Evolutionary conservation across 768 basidiomycete genomes (phyloP).

Genomic region (Amanita polypyramis): DNA sequence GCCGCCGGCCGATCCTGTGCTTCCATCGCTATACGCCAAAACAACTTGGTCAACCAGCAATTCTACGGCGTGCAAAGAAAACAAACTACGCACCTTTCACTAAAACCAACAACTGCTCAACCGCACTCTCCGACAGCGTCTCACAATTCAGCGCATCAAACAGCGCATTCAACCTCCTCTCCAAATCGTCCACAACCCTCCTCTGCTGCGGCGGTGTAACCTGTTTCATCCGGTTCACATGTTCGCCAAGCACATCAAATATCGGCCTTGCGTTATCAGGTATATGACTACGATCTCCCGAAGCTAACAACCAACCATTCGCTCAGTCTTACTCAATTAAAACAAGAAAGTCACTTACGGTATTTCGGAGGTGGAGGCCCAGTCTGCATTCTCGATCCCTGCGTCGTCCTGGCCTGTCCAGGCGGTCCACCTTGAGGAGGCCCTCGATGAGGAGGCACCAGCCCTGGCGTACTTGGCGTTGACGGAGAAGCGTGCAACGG

Average conservation of each 20-base stretch:
- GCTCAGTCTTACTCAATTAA: constrained; percentile 3
- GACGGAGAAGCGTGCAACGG: constrained; percentile 11
- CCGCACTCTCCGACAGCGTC: constrained; percentile 58
- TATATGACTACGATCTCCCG: constrained; percentile 90
- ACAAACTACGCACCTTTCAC: constrained; percentile 67
- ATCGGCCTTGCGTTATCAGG: constrained; percentile 57
- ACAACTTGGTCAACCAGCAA: constrained; percentile 1
- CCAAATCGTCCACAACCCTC: constrained; percentile 77
- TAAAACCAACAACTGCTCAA: constrained; percentile 63
- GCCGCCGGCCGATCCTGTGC: constrained; percentile 69
- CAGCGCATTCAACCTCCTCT: constrained; percentile 73
- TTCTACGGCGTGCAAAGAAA: neutral
- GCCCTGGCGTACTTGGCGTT: neutral
- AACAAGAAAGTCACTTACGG: constrained; percentile 20
- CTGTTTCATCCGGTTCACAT: constrained; percentile 61
- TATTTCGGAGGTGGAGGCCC: constrained; percentile 13
- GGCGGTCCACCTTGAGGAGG: constrained; percentile 6
- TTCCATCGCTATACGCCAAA: constrained; percentile 54
- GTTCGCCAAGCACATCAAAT: constrained; percentile 52
- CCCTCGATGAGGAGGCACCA: constrained; percentile 8
- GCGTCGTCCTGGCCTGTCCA: neutral
- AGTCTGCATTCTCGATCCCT: constrained; percentile 13
- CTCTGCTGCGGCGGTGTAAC: constrained; percentile 75
- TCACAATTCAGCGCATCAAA: constrained; percentile 92
- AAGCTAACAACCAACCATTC: constrained; percentile 36